A percentile compares a stretch with the other conserved stretches of the same genome.
These are phyloP conservation scores for Metschnikowia lochheadii DNA, from an alignment of 805 yeast species.

Conservation along the genomic window DNA sequence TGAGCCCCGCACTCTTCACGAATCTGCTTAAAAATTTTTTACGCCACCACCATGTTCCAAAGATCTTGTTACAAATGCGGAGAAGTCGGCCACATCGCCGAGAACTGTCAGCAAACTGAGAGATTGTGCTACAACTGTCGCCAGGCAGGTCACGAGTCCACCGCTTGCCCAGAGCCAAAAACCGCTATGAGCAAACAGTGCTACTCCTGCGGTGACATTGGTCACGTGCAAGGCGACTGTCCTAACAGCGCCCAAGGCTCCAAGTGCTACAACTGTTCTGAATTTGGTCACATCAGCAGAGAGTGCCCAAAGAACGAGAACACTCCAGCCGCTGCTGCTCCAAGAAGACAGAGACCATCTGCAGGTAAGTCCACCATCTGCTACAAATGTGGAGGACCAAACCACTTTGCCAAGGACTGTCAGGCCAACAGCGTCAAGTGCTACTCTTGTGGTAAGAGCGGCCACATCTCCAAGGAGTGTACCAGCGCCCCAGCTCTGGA, in stretches of 20 bases:
- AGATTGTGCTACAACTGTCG: slow-evolving; percentile 92
- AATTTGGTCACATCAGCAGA: slow-evolving; percentile 78
- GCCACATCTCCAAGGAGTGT: slow-evolving; percentile 88
- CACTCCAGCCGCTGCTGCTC: slow-evolving; percentile 15
- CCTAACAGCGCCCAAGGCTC: slow-evolving; percentile 59
- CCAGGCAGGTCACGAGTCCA: slow-evolving; percentile 83
- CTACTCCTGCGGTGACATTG: slow-evolving; percentile 88
- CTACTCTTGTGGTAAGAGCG: slow-evolving; percentile 87
- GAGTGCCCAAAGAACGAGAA: slow-evolving; percentile 54
- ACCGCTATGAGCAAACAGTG: slow-evolving; percentile 84
- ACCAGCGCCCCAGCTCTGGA: slow-evolving; percentile 41
- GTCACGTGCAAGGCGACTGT: slow-evolving; percentile 87
- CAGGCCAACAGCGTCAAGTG: slow-evolving; percentile 70
- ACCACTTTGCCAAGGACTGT: slow-evolving; percentile 91
- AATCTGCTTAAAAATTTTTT: slow-evolving; percentile 8
- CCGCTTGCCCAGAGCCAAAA: slow-evolving; percentile 85
- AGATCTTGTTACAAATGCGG: slow-evolving; percentile 92
- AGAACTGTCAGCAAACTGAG: slow-evolving; percentile 77
- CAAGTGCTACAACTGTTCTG: slow-evolving; percentile 78
- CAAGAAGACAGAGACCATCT: slow-evolving; percentile 18
- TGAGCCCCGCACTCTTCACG: background rate
- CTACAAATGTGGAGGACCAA: slow-evolving; percentile 90
- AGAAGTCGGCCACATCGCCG: slow-evolving; percentile 86
- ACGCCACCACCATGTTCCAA: slow-evolving; percentile 35
- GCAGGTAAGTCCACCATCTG: slow-evolving; percentile 51